Evolutionary conservation across 495 filamentous ascomycete species (phyloP), one percentile per base, ranked within the genome.

Genomic region (Xylaria cubensis): DNA sequence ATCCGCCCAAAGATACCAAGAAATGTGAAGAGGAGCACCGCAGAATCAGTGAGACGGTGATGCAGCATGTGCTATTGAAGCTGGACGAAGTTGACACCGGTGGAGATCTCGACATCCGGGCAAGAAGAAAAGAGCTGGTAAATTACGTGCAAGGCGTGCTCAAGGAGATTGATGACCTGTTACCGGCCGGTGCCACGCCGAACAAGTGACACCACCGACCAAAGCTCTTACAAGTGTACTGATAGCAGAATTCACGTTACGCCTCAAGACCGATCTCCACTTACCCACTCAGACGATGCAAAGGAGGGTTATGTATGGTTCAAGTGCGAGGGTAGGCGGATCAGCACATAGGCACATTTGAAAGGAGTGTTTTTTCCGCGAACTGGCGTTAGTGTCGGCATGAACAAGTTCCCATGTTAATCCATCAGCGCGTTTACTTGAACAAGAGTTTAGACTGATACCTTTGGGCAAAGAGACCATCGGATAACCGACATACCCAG

Each of bases 61-160:
- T 98, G 85, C 86, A 89, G 64, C 93, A 97, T 78, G 87, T 95
- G 8, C 73, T 97, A 70, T 74, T 99, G 75, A 97, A 97, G 82
- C 85, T 95, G 34, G 95, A 98, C 83, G 91, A 86, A 17, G 90
- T 97, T 34, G 93, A 95, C 68, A 91, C 89, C 3, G 88, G 91
- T 24, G 90, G 88, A 7, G 87, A 95, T 74, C 84, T 80, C 24
- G 88, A 87, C 10, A 87, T 89, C 48, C 87, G 95, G 56, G 84
- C 82, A 56, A 87, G 85, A 75, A 86, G 95, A 75, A 92, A 91
- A 79, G 92, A 91, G 8, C 82, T 97, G 34, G 92, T 98, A 55
- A 89, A 84, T 72, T 89, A 94, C 76, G 90, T 91, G 6, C 94
- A 97, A 79, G 85, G 79, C 19, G 78, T 88, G 13, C 78, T 97